A percentile compares a stretch with the other conserved stretches of the same genome.
Evolutionary conservation across 1,284 basidiomycete species (phyloP).

Genomic region (Rhodotorula sp.): DNA sequence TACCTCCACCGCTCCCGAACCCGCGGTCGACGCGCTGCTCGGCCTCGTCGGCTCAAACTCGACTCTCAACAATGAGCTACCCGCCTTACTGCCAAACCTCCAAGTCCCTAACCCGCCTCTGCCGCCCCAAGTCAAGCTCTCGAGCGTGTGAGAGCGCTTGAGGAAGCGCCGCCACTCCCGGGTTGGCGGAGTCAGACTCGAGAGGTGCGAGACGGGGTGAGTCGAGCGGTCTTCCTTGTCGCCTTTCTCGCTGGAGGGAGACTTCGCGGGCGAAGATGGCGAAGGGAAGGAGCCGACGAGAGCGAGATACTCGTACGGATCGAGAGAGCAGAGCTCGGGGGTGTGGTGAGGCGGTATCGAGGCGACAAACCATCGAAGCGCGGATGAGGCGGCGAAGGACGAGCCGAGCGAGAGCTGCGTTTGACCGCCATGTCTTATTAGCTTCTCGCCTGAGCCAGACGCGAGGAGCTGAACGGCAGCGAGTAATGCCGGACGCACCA

Average conservation of each 20-base stretch:
- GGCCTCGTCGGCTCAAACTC: slow-evolving; percentile 28
- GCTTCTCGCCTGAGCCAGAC: not conserved
- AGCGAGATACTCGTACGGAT: slow-evolving; percentile 5
- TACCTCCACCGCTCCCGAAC: not conserved
- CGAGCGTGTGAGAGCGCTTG: slow-evolving; percentile 32
- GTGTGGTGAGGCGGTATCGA: slow-evolving; percentile 29
- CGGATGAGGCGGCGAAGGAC: slow-evolving; percentile 14
- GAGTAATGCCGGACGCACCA: slow-evolving; percentile 19
- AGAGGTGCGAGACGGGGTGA: slow-evolving; percentile 5
- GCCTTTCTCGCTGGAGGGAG: not conserved
- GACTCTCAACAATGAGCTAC: slow-evolving; percentile 14
- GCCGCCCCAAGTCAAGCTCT: slow-evolving; percentile 24
- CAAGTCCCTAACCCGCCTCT: slow-evolving; percentile 35
- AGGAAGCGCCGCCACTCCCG: slow-evolving; percentile 38
- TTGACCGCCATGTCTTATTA: too few species aligned
- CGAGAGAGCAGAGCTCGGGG: slow-evolving; percentile 19
- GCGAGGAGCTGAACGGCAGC: not conserved
- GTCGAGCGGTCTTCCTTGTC: not conserved
- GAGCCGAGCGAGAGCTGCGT: slow-evolving; percentile 27
- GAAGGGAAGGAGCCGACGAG: not conserved
- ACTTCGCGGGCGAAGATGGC: not conserved
- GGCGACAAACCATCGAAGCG: slow-evolving; percentile 18
- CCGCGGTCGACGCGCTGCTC: not conserved
- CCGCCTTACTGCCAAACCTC: slow-evolving; percentile 11
- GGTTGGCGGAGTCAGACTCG: slow-evolving; percentile 14